A percentile compares a stretch with the other conserved stretches of the same genome.
Evolutionary conservation across 257 asterid genomes (phyloP).

Genomic region (Jasminum sambac): DNA sequence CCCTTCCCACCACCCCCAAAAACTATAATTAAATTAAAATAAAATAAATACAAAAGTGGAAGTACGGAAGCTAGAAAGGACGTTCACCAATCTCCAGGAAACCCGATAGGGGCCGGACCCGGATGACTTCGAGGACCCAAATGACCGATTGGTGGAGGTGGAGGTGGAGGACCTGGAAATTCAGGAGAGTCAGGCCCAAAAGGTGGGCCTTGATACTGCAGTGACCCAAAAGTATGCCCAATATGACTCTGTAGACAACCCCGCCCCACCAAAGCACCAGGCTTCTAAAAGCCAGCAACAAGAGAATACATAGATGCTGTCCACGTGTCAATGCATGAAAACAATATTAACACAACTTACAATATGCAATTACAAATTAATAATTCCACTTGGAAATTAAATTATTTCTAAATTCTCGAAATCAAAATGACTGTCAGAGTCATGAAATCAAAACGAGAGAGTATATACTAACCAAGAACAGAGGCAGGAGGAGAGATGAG

Average conservation of each 20-base stretch:
- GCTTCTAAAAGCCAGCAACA: conserved; percentile 5
- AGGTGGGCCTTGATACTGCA: background rate
- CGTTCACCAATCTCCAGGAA: background rate
- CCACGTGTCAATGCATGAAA: background rate
- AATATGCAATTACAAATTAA: background rate
- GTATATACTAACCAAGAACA: background rate
- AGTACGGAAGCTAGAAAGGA: no score
- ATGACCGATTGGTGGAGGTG: background rate
- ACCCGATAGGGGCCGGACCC: background rate
- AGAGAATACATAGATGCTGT: conserved; percentile 5
- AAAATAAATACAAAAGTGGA: no score
- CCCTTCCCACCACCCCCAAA: no score
- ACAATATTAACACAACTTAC: background rate
- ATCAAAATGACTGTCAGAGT: background rate
- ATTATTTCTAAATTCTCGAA: background rate
- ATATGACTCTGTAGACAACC: background rate
- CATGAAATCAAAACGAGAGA: no score
- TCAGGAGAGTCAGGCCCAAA: background rate
- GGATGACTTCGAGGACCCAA: background rate
- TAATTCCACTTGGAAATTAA: background rate
- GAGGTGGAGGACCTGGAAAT: background rate
- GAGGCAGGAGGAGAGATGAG: background rate
- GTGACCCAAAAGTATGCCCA: background rate
- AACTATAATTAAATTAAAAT: no score
- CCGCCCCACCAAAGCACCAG: background rate